Percentiles rank a stretch among this genome's conserved stretches.
Evolutionary conservation across 192 early-diverging fungal genomes (phyloP).

Genomic region (Thamnidium elegans): DNA sequence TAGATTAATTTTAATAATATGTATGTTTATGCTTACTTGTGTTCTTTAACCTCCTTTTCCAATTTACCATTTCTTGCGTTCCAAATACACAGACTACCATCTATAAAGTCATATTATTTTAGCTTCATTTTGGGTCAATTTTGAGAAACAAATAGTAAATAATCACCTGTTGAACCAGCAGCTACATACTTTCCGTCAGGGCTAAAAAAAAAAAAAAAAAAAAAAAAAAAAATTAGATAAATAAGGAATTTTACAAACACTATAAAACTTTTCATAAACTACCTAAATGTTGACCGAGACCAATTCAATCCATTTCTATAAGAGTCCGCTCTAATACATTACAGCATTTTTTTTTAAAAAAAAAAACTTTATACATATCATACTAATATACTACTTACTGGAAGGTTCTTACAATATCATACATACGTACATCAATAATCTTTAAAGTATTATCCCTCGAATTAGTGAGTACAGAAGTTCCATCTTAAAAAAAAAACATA

Average conservation of each 20-base stretch:
- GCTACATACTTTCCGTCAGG: slow-evolving; percentile 83
- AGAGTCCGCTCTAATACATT: slow-evolving; percentile 52
- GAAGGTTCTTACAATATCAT: slow-evolving; percentile 66
- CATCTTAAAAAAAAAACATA: slow-evolving; percentile 41
- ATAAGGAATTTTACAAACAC: too few relatives aligned
- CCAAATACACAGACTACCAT: slow-evolving; percentile 84
- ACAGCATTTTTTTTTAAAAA: not conserved
- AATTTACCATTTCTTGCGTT: slow-evolving; percentile 62
- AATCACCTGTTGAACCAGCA: slow-evolving; percentile 65
- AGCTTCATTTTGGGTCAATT: too few relatives aligned
- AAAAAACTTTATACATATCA: not conserved
- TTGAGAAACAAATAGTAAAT: not conserved
- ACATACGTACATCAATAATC: slow-evolving; percentile 77
- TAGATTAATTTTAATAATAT: too few relatives aligned
- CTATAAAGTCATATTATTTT: slow-evolving; percentile 21
- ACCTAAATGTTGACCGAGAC: slow-evolving; percentile 80
- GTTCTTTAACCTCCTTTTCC: slow-evolving; percentile 65
- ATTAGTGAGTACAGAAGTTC: slow-evolving; percentile 81
- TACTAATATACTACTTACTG: slow-evolving; percentile 38
- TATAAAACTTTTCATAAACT: not conserved
- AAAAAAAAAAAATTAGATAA: not conserved
- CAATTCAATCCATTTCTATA: slow-evolving; percentile 88
- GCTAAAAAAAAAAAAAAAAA: slow-evolving; percentile 44
- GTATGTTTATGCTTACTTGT: slow-evolving; percentile 48
- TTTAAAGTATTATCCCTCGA: slow-evolving; percentile 91